Base-by-base conservation (phyloP, 2,329 filamentous ascomycete species). In the Talaromyces sp. region DNA sequence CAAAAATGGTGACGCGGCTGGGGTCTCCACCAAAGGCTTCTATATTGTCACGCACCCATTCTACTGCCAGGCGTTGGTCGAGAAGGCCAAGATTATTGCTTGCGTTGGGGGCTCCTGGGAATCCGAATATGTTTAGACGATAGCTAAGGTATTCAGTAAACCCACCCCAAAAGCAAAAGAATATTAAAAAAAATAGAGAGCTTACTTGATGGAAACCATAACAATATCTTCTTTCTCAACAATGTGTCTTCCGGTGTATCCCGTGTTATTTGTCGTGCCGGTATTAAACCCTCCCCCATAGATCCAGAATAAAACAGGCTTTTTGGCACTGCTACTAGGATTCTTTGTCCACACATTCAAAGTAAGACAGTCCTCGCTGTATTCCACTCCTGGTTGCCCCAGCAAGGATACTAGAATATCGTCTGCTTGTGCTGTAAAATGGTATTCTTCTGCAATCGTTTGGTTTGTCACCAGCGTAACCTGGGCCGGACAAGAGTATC, bases 31-130 rank as follows among this genome's bases (percentile, higher is more conserved):
- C 91, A 69, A 95, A 96, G 0, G 84, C 81, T 1, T 78, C 85
- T 58, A 93, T 91, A 65, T 93, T 91, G 66, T 91, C 88, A 7
- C 87, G 85, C 0, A 90, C 84, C 90, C 90, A 93, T 69, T 92
- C 77, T 6, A 93, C 78, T 0, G 84, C 89, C 64, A 89, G 79
- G 27, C 88, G 81, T 67, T 93, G 89, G 67, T 93, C 90, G 0
- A 89, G 78, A 2, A 90, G 80, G 2, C 90, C 90, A 3, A 91
- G 72, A 68, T 93, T 93, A 19, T 59, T 56, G n/a, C 41, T 14
- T n/a, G 55, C 41, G 13, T 38, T 55, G 31, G 58, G 58, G 13
- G 54, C 31, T 19, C 58, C 58, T 1, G 58, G 58, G 7, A 59
- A 59, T 9, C 58, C 58, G 26, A 55, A 59, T 6, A 59, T 55